phyloP scores from a whole-genome alignment of 257 asterid species.

The Penstemon eatonii region DNA sequence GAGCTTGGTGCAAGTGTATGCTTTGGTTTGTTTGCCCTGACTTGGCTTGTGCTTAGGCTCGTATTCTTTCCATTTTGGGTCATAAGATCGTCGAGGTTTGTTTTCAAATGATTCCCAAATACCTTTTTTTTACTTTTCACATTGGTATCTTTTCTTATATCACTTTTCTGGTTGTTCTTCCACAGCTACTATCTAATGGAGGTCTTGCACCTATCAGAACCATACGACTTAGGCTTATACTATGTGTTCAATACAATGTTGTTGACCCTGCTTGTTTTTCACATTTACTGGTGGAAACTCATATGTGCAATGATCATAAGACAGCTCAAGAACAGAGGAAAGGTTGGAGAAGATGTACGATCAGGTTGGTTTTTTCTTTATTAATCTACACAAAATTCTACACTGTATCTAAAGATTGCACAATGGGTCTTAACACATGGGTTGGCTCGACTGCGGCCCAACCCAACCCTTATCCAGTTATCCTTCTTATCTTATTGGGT shows the following conservation, averaged over 20 bases:
- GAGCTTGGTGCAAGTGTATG: constrained; percentile 82
- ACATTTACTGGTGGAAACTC: constrained; percentile 95
- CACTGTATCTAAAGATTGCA: neutral
- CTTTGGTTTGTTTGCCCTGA: constrained; percentile 80
- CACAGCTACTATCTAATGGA: constrained; percentile 54
- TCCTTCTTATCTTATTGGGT: neutral
- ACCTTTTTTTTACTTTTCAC: neutral
- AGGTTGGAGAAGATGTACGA: constrained; percentile 96
- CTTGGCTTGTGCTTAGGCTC: constrained; percentile 89
- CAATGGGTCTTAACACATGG: constrained; percentile 49
- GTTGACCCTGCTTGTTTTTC: constrained; percentile 76
- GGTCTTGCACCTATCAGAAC: constrained; percentile 49
- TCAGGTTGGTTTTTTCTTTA: constrained; percentile 51
- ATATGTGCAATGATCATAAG: constrained; percentile 73
- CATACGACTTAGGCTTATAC: constrained; percentile 44
- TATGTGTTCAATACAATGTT: constrained; percentile 83
- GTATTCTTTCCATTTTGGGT: constrained; percentile 85
- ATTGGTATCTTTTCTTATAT: constrained; percentile 30
- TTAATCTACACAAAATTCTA: neutral
- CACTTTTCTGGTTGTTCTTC: constrained; percentile 33
- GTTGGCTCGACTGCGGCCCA: constrained; percentile 42
- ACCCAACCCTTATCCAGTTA: too few relatives aligned
- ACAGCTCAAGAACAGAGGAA: constrained; percentile 84
- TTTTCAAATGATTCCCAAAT: constrained; percentile 9
- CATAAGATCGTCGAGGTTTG: constrained; percentile 69